These are phyloP conservation scores for Nannochloropsis oceanica DNA, from an alignment of 108 stramenopile genomes.

Conservation along the genomic window DNA sequence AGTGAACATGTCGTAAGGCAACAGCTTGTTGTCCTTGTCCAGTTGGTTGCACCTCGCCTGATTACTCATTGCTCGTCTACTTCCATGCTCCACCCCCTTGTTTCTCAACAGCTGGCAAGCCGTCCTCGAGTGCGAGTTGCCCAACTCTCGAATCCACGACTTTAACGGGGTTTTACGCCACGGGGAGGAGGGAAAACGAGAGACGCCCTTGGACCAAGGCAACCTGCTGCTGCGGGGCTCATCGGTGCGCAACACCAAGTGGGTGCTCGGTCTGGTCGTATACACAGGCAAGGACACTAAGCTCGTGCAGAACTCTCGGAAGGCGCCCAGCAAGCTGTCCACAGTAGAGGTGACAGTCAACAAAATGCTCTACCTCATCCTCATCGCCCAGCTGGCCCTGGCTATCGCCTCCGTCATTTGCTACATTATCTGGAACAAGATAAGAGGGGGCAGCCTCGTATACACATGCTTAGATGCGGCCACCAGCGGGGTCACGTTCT, in stretches of 20 bases:
- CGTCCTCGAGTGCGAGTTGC: background rate
- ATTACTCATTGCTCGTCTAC: background rate
- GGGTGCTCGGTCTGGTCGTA: conserved; percentile 33
- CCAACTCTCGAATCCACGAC: background rate
- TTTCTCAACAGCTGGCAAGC: background rate
- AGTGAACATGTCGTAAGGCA: background rate
- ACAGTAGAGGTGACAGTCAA: background rate
- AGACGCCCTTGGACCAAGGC: conserved; percentile 2
- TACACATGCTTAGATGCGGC: conserved; percentile 1
- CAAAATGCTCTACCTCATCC: background rate
- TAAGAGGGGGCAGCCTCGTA: background rate
- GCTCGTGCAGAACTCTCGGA: conserved; percentile 36
- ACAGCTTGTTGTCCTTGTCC: background rate
- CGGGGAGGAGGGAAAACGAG: background rate
- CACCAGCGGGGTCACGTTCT: background rate
- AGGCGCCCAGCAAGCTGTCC: conserved; percentile 1
- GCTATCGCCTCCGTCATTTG: background rate
- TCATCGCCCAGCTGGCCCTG: too few species aligned
- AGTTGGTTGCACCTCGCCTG: background rate
- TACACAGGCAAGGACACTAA: conserved; percentile 46
- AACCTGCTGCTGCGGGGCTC: conserved; percentile 43
- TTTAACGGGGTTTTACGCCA: background rate
- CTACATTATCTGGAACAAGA: background rate
- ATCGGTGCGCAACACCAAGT: conserved; percentile 39
- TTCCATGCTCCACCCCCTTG: background rate